Base-by-base conservation (phyloP, 2,329 filamentous ascomycete genomes). In the Mariannaea sp. region DNA sequence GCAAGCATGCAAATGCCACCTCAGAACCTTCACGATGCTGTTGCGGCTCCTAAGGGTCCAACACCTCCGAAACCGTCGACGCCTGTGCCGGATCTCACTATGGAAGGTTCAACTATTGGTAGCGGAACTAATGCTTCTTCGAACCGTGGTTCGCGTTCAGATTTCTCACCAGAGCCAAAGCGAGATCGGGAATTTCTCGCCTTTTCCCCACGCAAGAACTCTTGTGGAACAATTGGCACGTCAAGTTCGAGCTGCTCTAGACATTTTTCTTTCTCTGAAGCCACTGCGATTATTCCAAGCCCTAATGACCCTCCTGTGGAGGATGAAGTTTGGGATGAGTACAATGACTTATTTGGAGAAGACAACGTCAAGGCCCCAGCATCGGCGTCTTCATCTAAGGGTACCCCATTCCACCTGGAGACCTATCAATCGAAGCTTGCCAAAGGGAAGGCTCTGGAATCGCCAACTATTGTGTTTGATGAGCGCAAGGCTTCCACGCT, bases 321-420 rank as follows among this genome's bases (percentile, higher is more conserved):
- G 60, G 93, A 97, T 64, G 93, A 97, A 67, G 82, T 96, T 2
- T 97, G 93, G 93, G 87, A 92, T 45, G 93, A 96, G 71, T 97
- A 95, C 67, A 87, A 97, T 60, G 93, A 97, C 64, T 76, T 97
- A 10, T 82, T 97, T 48, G 89, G 89, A 46, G 86, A 90, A 9
- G 80, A 78, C 8, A 68, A 69, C 1, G 53, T 66, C 26, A 75
- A 76, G 57, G 72, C 72, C 1, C 78, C 79, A 2, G 72, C 73
- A 1, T 84, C 83, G 1, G 74, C 79, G 5, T 80, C 78, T 1
- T 84, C 82, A 1, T 85, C 84, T 1, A 75, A 77, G 20, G 81
- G 80, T 0, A 68, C 77, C 49, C 78, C 84, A 17, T 82, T 86
- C 65, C 77, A 82, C 57, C 76, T 83, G 10, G 80, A 85, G 59